Evolutionary conservation across 2,329 filamentous ascomycete genomes (phyloP).

Genomic region (Diaporthe ilicicola): DNA sequence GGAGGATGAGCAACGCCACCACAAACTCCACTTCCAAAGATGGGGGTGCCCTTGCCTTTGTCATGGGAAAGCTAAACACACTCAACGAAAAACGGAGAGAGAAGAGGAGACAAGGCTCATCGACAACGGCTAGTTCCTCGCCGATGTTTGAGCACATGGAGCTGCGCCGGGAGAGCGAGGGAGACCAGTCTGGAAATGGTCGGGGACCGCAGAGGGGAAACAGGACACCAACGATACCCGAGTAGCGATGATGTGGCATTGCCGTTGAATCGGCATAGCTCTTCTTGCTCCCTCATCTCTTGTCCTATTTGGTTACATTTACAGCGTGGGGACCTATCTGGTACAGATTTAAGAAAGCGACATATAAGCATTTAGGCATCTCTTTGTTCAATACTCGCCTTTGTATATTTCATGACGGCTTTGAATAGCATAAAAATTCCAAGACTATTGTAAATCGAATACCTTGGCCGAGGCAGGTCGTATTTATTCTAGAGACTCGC

Average conservation of each 20-base stretch:
- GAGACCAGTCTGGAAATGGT: not conserved
- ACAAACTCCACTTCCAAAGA: not conserved
- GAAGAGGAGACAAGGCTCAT: not conserved
- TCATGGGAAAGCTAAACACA: conserved; percentile 16
- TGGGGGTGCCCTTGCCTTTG: not conserved
- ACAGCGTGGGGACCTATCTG: not conserved
- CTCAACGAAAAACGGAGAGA: conserved; percentile 20
- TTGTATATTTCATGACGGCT: conserved; percentile 6
- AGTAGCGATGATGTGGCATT: conserved; percentile 7
- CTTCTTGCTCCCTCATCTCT: conserved; percentile 16
- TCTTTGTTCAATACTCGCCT: not conserved
- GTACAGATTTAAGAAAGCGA: not conserved
- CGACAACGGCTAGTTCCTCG: conserved; percentile 13
- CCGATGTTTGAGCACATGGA: conserved; percentile 27
- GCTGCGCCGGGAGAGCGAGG: conserved; percentile 14
- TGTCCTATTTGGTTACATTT: not conserved
- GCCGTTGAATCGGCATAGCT: not conserved
- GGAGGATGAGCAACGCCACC: conserved; percentile 12
- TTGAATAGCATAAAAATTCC: not conserved
- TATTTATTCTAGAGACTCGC: too few relatives aligned
- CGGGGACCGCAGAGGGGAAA: not conserved
- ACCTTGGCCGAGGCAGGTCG: too few relatives aligned
- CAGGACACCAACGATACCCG: conserved; percentile 30
- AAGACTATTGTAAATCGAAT: too few relatives aligned
- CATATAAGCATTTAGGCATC: conserved; percentile 5